A percentile compares a stretch with the other conserved stretches of the same genome.
phyloP scores from a whole-genome alignment of 208 protist genomes.

The Leishmania lainsoni region DNA sequence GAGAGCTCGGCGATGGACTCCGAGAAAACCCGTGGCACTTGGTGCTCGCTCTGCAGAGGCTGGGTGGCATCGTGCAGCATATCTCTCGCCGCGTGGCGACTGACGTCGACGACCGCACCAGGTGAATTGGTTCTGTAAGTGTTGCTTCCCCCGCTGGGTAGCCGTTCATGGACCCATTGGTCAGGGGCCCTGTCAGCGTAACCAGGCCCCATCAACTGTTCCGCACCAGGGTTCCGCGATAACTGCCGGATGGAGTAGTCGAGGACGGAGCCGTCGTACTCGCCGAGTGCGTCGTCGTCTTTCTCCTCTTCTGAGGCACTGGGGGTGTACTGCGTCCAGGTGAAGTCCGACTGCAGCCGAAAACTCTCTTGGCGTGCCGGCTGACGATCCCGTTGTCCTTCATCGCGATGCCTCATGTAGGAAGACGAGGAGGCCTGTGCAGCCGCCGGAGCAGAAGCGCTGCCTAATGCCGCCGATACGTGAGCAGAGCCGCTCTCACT shows the following conservation, averaged over 20 bases:
- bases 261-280: slow-evolving; percentile 5
- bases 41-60: slow-evolving; percentile 9
- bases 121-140: neutral
- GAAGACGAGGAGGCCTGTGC: neutral
- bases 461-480: neutral
- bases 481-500: slow-evolving; percentile 7
- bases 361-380: slow-evolving; percentile 23
- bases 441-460: neutral
- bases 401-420: neutral
- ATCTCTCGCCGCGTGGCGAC: neutral
- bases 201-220: neutral
- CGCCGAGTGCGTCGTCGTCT: neutral
- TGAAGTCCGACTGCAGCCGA: slow-evolving; percentile 24
- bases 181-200: slow-evolving; percentile 4
- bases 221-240: slow-evolving; percentile 3
- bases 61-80: neutral
- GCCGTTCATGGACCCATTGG: slow-evolving; percentile 4
- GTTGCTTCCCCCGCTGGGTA: slow-evolving; percentile 9
- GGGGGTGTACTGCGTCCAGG: slow-evolving; percentile 37
- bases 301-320: slow-evolving; percentile 22
- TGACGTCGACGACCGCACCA: neutral
- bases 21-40: slow-evolving; percentile 20
- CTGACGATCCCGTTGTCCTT: neutral
- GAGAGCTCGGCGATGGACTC: slow-evolving; percentile 4
- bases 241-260: neutral